Conservation (phyloP, 257 asterid species). For the Cynanchum wilfordii region DNA sequence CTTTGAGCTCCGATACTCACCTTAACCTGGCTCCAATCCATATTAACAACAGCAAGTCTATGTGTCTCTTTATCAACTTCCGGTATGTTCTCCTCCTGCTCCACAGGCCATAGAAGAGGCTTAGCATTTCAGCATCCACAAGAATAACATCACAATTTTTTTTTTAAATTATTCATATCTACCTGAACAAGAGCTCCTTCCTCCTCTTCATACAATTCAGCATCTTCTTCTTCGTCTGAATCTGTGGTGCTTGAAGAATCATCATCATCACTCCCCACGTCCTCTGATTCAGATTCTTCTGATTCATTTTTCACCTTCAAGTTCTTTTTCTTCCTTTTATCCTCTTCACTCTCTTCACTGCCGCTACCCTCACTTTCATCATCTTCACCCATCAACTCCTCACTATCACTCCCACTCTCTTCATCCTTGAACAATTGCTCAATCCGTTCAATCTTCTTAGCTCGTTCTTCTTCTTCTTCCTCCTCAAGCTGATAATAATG, state of each 20-base stretch:
- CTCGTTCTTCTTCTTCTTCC: constrained; percentile 21
- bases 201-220: constrained; percentile 12
- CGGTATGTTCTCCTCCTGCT: constrained; percentile 67
- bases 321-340: constrained; percentile 15
- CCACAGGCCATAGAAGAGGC: constrained; percentile 15
- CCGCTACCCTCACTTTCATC: constrained; percentile 28
- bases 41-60: constrained; percentile 73
- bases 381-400: constrained; percentile 22
- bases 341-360: constrained; percentile 19
- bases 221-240: constrained; percentile 30
- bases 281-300: constrained; percentile 24
- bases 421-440: constrained; percentile 15
- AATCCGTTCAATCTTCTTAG: constrained; percentile 8
- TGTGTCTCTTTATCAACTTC: constrained; percentile 76
- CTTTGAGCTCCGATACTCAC: constrained; percentile 31
- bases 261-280: constrained; percentile 39
- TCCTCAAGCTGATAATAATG: constrained; percentile 57
- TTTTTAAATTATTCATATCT: not conserved
- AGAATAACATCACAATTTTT: not conserved
- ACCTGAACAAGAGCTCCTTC: constrained; percentile 28
- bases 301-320: constrained; percentile 10
- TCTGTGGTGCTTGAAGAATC: constrained; percentile 41
- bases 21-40: constrained; percentile 96
- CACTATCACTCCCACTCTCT: constrained; percentile 24
- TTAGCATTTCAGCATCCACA: not conserved